Evolutionary conservation across 2,329 filamentous ascomycete species (phyloP).

Genomic region (Tolypocladium guangdongense): DNA sequence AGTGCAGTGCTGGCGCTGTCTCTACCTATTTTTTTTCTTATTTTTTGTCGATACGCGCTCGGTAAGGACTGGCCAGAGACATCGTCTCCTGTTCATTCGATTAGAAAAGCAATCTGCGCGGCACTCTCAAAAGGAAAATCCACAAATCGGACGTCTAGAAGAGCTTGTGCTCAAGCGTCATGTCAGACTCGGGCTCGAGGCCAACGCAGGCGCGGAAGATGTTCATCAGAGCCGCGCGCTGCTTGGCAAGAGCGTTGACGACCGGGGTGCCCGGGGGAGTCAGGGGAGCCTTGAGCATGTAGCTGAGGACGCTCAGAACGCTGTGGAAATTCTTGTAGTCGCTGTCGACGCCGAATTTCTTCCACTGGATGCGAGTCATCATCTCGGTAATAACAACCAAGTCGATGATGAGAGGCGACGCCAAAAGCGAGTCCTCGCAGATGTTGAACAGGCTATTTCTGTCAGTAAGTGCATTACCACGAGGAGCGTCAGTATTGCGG

Average conservation of each 20-base stretch:
- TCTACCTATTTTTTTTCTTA: slow-evolving; percentile 10
- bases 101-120: neutral
- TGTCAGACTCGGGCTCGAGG: slow-evolving; percentile 93
- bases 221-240: slow-evolving; percentile 88
- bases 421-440: slow-evolving; percentile 94
- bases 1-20: slow-evolving; percentile 5
- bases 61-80: slow-evolving; percentile 7
- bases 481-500: neutral
- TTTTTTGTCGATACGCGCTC: neutral
- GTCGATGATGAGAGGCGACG: slow-evolving; percentile 94
- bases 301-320: slow-evolving; percentile 92
- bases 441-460: slow-evolving; percentile 78
- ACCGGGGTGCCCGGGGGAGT: slow-evolving; percentile 92
- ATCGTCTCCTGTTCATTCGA: neutral
- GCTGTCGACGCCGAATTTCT: slow-evolving; percentile 43
- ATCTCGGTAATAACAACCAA: slow-evolving; percentile 88
- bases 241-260: slow-evolving; percentile 90
- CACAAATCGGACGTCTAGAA: slow-evolving; percentile 40
- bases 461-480: neutral
- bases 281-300: slow-evolving; percentile 95
- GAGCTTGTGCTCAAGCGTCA: slow-evolving; percentile 98
- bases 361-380: slow-evolving; percentile 98
- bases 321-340: slow-evolving; percentile 93
- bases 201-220: slow-evolving; percentile 98
- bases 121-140: neutral